Conservation (phyloP, 495 filamentous ascomycete genomes). For the Choiromyces venosus region DNA sequence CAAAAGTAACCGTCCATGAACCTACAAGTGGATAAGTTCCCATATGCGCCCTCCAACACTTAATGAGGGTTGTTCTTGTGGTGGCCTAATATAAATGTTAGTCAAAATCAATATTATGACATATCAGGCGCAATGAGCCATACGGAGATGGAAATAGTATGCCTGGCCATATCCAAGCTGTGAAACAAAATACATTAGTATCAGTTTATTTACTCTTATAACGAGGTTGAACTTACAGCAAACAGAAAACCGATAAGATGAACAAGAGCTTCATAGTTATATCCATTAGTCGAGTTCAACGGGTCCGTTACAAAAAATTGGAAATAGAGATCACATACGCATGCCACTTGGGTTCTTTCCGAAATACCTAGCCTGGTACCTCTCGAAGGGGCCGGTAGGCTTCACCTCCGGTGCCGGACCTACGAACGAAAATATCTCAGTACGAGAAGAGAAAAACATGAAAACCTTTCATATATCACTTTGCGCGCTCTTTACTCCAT, state of each 20-base stretch:
- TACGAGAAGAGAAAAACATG: background rate
- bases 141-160: conserved; percentile 99
- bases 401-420: conserved; percentile 75
- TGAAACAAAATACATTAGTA: conserved; percentile 16
- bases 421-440: conserved; percentile 44
- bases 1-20: background rate
- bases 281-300: background rate
- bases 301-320: background rate
- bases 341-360: conserved; percentile 79
- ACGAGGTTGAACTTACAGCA: conserved; percentile 38
- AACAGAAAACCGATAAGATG: conserved; percentile 74
- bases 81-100: conserved; percentile 61
- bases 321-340: conserved; percentile 59
- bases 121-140: conserved; percentile 43
- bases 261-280: conserved; percentile 60
- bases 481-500: background rate
- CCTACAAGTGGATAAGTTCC: background rate
- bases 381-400: conserved; percentile 68
- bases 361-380: conserved; percentile 93
- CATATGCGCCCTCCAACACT: conserved; percentile 28
- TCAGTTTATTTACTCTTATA: background rate
- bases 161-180: conserved; percentile 82
- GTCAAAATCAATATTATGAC: conserved; percentile 20
- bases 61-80: conserved; percentile 99
- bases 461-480: background rate